Conservation (phyloP, 768 basidiomycete genomes). For the Coprinopsis strossmayeri region DNA sequence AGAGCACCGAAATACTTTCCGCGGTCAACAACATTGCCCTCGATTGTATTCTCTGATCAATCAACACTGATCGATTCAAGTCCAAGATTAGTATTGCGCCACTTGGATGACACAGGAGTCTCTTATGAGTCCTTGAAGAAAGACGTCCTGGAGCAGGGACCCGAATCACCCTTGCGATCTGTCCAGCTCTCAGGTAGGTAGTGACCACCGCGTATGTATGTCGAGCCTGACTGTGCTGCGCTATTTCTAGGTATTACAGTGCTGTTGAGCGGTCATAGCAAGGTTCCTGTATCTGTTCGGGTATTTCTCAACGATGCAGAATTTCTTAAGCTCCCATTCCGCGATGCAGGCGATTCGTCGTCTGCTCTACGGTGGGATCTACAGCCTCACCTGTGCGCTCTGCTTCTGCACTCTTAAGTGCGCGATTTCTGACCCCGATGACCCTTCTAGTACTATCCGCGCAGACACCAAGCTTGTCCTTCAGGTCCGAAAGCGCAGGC, state of each 20-base stretch:
- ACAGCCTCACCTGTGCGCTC: conserved; percentile 9
- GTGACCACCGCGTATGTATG: neutral
- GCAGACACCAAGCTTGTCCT: conserved; percentile 2
- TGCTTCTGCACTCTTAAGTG: neutral
- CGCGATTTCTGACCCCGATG: neutral
- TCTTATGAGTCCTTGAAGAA: neutral
- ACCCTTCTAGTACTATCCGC: conserved; percentile 7
- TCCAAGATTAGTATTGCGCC: neutral
- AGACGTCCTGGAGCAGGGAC: neutral
- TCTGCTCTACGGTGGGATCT: conserved; percentile 11
- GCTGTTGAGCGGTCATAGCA: neutral
- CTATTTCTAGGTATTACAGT: conserved; percentile 9
- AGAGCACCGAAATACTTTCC: neutral
- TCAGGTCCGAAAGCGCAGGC: conserved; percentile 10
- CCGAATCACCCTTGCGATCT: neutral
- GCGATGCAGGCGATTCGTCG: neutral
- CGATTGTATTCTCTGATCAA: neutral
- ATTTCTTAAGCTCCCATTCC: conserved; percentile 8
- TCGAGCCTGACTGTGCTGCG: neutral
- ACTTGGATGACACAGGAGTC: neutral
- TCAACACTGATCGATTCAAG: neutral
- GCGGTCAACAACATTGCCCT: neutral
- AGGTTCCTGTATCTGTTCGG: conserved; percentile 8
- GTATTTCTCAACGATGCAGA: conserved; percentile 9
- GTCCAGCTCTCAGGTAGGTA: neutral